Evolutionary conservation across 2,329 filamentous ascomycete species (phyloP), one percentile per base, ranked within the genome.

Genomic region (Fusarium sp.): DNA sequence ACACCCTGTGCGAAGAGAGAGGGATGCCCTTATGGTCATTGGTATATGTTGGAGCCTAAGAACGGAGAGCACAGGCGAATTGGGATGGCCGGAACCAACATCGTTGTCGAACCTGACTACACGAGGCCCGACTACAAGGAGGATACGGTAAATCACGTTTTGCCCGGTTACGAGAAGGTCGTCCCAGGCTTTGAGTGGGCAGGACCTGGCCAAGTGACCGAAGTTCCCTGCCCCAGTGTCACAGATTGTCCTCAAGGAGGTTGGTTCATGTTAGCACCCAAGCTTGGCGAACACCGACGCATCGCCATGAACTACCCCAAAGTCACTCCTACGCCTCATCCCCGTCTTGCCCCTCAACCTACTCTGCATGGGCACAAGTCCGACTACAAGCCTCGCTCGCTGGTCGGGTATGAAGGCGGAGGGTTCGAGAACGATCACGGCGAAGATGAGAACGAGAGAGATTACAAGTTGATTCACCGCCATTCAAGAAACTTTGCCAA

Each of bases 121-220:
- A 33, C 30, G 3, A 28, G 12, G 11, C 23, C 23, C n/a, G 52
- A 55, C 23, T 34, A 49, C 31, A 46, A 55, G 16, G 41, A 47
- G 26, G 38, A 54, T 18, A 36, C 20, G 15, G 33, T 45, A 12
- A 55, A 36, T 13, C 33, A 46, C 31, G 16, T 55, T 10, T 36
- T 47, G 31, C 52, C 52, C 26, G 52, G 52, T 16, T 55, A 55
- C 23, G 52, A 55, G 31, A 37, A 55, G 8, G 52, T 55, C 31
- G 26, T 55, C 12, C 40, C 52, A 0, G 52, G 52, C n/a, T 55
- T 36, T 30, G 52, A 55, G 40, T 55, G 52, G 52, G 41, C 52
- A 23, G 52, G 41, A 23, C 23, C 44, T 16, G 42, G 42, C 11
- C 31, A 18, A 9, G 41, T 55, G 16, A 55, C 52, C 13, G 52